These are phyloP conservation scores for Miscanthus lutarioriparius DNA, from an alignment of 176 grass and related monocot species.

Conservation along the genomic window DNA sequence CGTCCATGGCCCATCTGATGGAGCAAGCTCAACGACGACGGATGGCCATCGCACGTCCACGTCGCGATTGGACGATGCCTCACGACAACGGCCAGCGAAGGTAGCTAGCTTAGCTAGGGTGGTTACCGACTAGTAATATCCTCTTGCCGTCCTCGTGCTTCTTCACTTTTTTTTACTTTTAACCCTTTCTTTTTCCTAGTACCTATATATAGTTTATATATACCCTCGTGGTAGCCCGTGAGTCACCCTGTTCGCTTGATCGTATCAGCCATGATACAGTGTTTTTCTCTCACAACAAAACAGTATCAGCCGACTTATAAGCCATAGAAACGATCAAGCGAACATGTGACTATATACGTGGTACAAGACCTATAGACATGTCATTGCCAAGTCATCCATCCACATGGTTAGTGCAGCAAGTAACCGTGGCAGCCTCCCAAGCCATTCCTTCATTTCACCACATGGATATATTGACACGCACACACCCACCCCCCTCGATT, in stretches of 20 bases:
- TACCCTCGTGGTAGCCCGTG: not conserved
- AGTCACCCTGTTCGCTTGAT: no score
- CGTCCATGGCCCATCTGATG: not conserved
- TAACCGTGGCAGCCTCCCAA: not conserved
- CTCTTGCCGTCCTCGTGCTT: not conserved
- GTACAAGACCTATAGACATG: no score
- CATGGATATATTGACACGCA: no score
- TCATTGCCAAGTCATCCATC: not conserved
- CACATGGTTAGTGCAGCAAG: not conserved
- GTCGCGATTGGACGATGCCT: not conserved
- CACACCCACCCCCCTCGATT: no score
- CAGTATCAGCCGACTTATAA: no score
- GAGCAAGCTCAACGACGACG: no score
- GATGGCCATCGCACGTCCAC: not conserved
- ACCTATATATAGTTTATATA: no score
- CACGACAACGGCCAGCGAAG: not conserved
- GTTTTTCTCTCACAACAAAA: no score
- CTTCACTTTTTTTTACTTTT: not conserved
- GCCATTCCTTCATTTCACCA: not conserved
- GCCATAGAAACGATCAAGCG: no score
- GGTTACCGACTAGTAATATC: not conserved
- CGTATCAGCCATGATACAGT: no score
- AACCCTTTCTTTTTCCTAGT: no score
- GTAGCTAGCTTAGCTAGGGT: not conserved
- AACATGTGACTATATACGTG: no score